These are phyloP conservation scores for Glaciozyma martinii DNA, from an alignment of 768 basidiomycete genomes.

Conservation along the genomic window DNA sequence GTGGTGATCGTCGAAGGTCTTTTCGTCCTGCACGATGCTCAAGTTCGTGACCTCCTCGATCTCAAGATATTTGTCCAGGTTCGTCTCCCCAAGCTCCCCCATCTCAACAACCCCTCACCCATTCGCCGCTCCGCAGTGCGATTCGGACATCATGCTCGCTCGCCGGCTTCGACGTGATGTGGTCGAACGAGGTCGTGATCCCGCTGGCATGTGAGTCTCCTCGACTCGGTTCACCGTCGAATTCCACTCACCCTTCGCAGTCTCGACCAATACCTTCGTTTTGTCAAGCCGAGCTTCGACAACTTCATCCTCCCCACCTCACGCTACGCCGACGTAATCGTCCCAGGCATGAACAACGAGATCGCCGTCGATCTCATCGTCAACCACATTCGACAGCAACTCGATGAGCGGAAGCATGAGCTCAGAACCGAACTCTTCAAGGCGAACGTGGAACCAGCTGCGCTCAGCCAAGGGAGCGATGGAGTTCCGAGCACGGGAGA, in stretches of 20 bases:
- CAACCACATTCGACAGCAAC: constrained; percentile 75
- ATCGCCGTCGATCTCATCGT: constrained; percentile 89
- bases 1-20: constrained; percentile 63
- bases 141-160: constrained; percentile 95
- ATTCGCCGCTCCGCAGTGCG: constrained; percentile 40
- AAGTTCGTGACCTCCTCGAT: constrained; percentile 72
- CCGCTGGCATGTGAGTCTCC: constrained; percentile 56
- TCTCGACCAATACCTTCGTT: constrained; percentile 58
- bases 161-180: constrained; percentile 81
- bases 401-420: constrained; percentile 64
- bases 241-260: background rate
- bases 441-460: constrained; percentile 7
- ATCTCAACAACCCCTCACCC: constrained; percentile 24
- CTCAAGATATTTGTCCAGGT: constrained; percentile 85
- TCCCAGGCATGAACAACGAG: constrained; percentile 82
- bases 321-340: constrained; percentile 84
- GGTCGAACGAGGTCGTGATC: constrained; percentile 72
- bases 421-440: constrained; percentile 62
- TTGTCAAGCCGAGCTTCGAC: constrained; percentile 82
- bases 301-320: constrained; percentile 85
- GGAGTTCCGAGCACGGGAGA: background rate
- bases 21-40: constrained; percentile 73
- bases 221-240: constrained; percentile 57
- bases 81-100: constrained; percentile 40
- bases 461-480: background rate